Evolutionary conservation across 2,329 filamentous ascomycete species (phyloP).

Genomic region (Polytolypa hystricis): DNA sequence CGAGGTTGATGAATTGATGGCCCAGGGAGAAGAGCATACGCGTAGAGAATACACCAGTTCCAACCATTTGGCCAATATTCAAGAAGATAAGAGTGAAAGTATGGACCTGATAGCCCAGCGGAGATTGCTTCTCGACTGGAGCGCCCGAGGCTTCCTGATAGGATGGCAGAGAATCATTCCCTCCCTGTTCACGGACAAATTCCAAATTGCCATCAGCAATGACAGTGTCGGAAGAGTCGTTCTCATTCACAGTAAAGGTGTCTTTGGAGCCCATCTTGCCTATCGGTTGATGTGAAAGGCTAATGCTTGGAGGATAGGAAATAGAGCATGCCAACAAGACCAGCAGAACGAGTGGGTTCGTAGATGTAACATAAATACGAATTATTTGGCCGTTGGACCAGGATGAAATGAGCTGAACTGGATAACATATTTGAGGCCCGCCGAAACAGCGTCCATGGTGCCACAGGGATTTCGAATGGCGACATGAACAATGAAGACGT

Average conservation of each 20-base stretch:
- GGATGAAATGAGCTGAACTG: too few species aligned
- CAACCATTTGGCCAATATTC: conserved; percentile 53
- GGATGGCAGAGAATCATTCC: conserved; percentile 12
- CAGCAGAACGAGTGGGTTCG: too few species aligned
- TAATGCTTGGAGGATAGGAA: too few species aligned
- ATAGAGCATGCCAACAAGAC: too few species aligned
- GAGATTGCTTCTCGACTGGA: conserved; percentile 48
- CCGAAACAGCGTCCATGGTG: too few species aligned
- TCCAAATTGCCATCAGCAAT: background rate
- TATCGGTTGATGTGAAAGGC: too few species aligned
- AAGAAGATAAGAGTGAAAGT: conserved; percentile 48
- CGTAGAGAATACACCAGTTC: conserved; percentile 54
- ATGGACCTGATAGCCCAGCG: conserved; percentile 49
- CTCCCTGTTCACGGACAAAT: background rate
- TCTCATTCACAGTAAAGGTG: background rate
- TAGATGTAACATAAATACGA: too few species aligned
- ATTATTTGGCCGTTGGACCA: too few species aligned
- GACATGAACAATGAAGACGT: too few species aligned
- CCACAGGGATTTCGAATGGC: too few species aligned
- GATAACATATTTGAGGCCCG: too few species aligned
- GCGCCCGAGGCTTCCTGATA: conserved; percentile 54
- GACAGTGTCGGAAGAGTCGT: background rate
- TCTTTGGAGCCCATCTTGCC: background rate
- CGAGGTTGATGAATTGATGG: background rate
- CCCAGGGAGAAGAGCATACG: conserved; percentile 34